Base-by-base conservation (phyloP, 179 eudicot genomes). In the Heliamphora pulchella region DNA sequence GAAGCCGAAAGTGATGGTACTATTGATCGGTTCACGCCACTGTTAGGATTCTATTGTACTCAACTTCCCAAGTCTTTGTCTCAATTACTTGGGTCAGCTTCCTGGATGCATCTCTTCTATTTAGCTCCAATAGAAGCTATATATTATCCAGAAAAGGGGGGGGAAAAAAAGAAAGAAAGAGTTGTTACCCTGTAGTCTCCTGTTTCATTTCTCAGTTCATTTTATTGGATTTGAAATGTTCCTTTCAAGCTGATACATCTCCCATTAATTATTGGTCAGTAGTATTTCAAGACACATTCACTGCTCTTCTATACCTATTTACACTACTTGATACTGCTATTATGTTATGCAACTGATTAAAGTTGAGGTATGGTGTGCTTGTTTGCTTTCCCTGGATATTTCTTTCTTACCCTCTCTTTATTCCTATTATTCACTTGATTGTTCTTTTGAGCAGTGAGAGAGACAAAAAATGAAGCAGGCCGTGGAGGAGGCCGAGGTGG, bases 391-490 rank as follows among this genome's bases (percentile, higher is more conserved):
- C 9, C 39, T 2, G 18, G 55, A 1, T 57, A 0, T 77, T 53
- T 58, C 43, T 46, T 71, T 78, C 62, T 1, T 9, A 54, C 22
- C 8, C 3, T 75, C 8, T 22, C 3, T 50, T 73, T 50, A 14
- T 62, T 39, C 69, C 43, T 7, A 17, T 62, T 71, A 50, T 77
- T 59, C 64, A 2, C 55, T 63, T 81, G 7, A n/a, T 13, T 81
- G 54, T 79, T 74, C 10, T 63, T 13, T 22, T 57, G 76, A 78
- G 65, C 82, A 94, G 98, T 91, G 73, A 93, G 88, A 78, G 98
- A 93, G 81, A 85, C 89, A 22, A 93, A 84, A 79, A 79, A 82
- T 83, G 98, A 91, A 71, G 2, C 72, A 61, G 87, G 83, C 3
- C 88, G 89, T 75, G 80, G 79, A 68, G 94, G 91, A 63, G 88